Evolutionary conservation across 106 monocot species (phyloP).

Genomic region (Dactylorhiza incarnata): DNA sequence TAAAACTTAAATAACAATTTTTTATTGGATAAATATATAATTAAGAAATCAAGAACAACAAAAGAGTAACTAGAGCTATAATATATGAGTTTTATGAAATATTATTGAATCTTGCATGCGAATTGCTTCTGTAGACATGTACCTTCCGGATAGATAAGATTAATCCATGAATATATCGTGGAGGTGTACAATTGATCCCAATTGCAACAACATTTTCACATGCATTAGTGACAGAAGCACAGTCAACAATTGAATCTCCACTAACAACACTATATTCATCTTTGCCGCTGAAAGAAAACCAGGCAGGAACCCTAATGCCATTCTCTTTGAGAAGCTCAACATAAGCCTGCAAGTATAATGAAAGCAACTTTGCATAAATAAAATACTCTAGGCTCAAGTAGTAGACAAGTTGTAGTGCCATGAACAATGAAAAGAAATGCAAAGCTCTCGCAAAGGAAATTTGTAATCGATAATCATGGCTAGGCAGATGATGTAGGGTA

Average conservation of each 20-base stretch:
- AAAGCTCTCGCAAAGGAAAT: background rate
- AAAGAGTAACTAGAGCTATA: background rate
- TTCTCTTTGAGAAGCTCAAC: conserved; percentile 77
- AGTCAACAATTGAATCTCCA: conserved; percentile 78
- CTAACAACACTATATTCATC: conserved; percentile 85
- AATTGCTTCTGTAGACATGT: conserved; percentile 2
- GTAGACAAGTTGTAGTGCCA: background rate
- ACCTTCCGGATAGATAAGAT: conserved; percentile 71
- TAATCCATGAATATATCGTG: conserved; percentile 75
- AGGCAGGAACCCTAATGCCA: conserved; percentile 73
- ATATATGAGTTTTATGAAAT: background rate
- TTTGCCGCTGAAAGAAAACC: conserved; percentile 91
- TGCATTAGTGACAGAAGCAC: conserved; percentile 57
- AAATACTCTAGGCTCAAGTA: background rate
- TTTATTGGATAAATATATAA: background rate
- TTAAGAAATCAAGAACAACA: background rate
- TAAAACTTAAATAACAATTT: background rate
- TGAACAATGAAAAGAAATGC: background rate
- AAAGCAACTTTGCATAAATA: conserved; percentile 4
- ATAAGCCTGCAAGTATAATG: conserved; percentile 58
- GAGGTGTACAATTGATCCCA: conserved; percentile 96
- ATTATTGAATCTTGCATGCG: background rate
- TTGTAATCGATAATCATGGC: background rate
- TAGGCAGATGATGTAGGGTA: too few relatives aligned
- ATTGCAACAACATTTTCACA: conserved; percentile 65